phyloP scores from a whole-genome alignment of 345 rosid genomes.

The Brassica nigra region DNA sequence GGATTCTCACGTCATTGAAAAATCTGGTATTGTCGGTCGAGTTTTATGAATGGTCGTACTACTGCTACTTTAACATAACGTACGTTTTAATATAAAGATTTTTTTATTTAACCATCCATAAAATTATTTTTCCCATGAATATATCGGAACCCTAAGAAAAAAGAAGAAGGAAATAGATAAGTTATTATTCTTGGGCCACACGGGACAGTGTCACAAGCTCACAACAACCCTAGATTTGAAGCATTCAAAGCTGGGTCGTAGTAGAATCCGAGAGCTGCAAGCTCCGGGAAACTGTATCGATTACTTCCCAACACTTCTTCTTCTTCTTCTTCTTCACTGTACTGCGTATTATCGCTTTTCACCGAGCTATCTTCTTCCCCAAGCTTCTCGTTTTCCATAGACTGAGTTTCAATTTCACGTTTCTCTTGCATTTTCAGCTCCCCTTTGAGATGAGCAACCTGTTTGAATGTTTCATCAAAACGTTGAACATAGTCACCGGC shows the following conservation, averaged over 20 bases:
- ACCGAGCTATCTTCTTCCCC: constrained; percentile 24
- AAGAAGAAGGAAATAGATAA: neutral
- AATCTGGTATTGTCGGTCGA: neutral
- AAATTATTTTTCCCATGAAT: neutral
- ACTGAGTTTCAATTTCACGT: neutral
- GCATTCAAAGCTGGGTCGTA: constrained; percentile 28
- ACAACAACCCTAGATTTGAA: constrained; percentile 23
- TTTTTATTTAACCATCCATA: neutral
- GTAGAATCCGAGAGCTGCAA: constrained; percentile 34
- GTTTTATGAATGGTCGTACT: neutral
- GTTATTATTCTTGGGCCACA: constrained; percentile 14
- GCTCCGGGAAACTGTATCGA: constrained; percentile 39
- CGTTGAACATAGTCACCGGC: neutral
- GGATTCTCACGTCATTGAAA: neutral
- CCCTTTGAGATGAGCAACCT: constrained; percentile 57
- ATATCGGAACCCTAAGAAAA: neutral
- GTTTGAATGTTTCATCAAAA: constrained; percentile 22
- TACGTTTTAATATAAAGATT: neutral
- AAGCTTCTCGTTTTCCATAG: constrained; percentile 17
- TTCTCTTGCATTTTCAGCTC: constrained; percentile 43
- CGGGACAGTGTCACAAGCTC: constrained; percentile 3
- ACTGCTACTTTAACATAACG: neutral
- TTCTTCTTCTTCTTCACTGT: constrained; percentile 32
- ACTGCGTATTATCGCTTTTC: constrained; percentile 13
- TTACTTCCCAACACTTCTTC: neutral